Base-by-base conservation (phyloP, 495 filamentous ascomycete genomes). In the Articulospora tetracladia region DNA sequence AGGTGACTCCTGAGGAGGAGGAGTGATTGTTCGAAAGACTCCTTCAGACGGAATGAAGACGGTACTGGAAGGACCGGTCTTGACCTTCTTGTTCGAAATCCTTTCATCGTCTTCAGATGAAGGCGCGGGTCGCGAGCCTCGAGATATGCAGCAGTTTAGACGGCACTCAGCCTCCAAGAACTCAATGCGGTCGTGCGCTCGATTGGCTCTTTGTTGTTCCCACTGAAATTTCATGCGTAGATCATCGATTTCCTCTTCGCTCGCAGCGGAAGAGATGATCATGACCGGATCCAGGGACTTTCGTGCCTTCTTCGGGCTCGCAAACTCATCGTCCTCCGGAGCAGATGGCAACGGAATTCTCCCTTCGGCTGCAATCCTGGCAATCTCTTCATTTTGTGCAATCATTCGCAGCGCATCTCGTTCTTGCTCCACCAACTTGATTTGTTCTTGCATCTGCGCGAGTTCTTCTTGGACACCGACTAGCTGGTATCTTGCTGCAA, bases 111-210 rank as follows among this genome's bases (percentile, higher is more conserved):
- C 30, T 8, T 28, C 13, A n/a, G 27, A 28, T 12, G 34, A 7
- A 30, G 56, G 47, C 47, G 47, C 15, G 10, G 39, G 39, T 15
- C 39, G 39, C 17, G 39, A 44, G 10, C 17, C 46, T 57, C 58
- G 60, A 68, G 86, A 90, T 1, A 84, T 72, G 73, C 90, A 94
- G 69, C 82, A 82, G 57, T 82, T 80, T 58, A 93, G 84, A 49
- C 85, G 80, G 70, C 92, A 95, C 69, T 96, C 90, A 60, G 88
- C 80, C 64, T 89, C 83, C 76, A 96, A 74, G 69, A 92, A 96
- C n/a, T 92, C 81, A 25, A 93, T 74, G 64, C 86, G 83, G 15
- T 89, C 87, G 58, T 92, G 80, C 0, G 89, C 87, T 17, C 86
- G 78, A 30, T 81, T 74, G 48, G 90, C 82, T 46, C 84, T 75